These are phyloP conservation scores for Apiospora koreana DNA, from an alignment of 2,329 filamentous ascomycete genomes.

Conservation along the genomic window DNA sequence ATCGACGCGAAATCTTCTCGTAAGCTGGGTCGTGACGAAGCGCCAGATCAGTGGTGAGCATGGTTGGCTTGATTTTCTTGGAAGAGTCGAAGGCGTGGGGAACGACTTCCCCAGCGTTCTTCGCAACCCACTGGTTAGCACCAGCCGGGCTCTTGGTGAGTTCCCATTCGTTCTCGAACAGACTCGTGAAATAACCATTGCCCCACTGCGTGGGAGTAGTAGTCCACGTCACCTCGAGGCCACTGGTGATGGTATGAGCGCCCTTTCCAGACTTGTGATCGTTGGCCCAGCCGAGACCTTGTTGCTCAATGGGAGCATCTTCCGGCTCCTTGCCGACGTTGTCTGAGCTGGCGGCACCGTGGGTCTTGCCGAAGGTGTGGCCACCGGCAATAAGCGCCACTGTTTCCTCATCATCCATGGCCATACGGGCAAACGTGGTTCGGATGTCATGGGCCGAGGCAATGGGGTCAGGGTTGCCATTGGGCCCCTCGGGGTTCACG, in stretches of 20 bases:
- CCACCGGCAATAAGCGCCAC: slow-evolving; percentile 78
- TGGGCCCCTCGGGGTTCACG: slow-evolving; percentile 77
- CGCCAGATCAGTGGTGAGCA: slow-evolving; percentile 75
- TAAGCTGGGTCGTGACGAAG: slow-evolving; percentile 71
- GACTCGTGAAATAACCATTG: slow-evolving; percentile 72
- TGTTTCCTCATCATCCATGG: slow-evolving; percentile 81
- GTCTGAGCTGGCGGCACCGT: slow-evolving; percentile 66
- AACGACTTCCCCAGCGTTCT: slow-evolving; percentile 66
- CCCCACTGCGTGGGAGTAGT: slow-evolving; percentile 77
- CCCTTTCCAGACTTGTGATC: slow-evolving; percentile 65
- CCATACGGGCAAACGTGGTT: slow-evolving; percentile 75
- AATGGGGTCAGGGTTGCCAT: slow-evolving; percentile 69
- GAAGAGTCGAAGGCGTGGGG: slow-evolving; percentile 69
- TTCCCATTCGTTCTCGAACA: slow-evolving; percentile 80
- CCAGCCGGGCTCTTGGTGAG: slow-evolving; percentile 73
- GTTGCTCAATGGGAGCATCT: slow-evolving; percentile 61
- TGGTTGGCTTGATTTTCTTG: slow-evolving; percentile 72
- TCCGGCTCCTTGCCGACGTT: slow-evolving; percentile 70
- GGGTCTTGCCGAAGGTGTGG: slow-evolving; percentile 79
- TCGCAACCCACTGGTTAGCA: slow-evolving; percentile 75
- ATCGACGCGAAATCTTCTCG: slow-evolving; percentile 74
- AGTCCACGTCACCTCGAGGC: slow-evolving; percentile 80
- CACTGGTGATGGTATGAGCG: slow-evolving; percentile 71
- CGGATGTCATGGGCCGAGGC: slow-evolving; percentile 73
- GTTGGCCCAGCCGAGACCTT: slow-evolving; percentile 75